phyloP scores from a whole-genome alignment of 1,284 basidiomycete genomes.

The Earliella scabrosa region DNA sequence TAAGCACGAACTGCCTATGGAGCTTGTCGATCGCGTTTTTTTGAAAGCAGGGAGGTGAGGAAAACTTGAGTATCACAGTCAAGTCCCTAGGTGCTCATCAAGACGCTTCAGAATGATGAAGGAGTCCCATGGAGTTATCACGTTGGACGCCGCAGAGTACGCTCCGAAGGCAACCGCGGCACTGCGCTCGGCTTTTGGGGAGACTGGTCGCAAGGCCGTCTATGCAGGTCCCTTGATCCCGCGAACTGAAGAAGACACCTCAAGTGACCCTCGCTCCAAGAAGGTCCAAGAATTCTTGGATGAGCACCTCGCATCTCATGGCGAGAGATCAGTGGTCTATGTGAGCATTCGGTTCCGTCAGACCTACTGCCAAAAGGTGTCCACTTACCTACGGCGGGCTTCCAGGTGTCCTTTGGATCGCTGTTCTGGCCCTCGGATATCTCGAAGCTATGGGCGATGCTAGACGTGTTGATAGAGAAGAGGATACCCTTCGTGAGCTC shows the following conservation, averaged over 20 bases:
- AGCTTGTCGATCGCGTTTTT: background rate
- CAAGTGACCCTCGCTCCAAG: background rate
- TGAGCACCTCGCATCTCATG: constrained; percentile 11
- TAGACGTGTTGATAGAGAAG: constrained; percentile 20
- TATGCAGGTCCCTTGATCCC: constrained; percentile 22
- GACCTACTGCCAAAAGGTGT: no score
- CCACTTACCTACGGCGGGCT: no score
- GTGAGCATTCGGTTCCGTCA: constrained; percentile 11
- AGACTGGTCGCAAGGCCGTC: constrained; percentile 11
- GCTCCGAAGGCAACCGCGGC: constrained; percentile 12
- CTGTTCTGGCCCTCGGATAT: constrained; percentile 20
- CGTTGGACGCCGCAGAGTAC: constrained; percentile 21
- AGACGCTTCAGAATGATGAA: constrained; percentile 6
- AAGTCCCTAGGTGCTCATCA: no score
- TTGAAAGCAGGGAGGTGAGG: constrained; percentile 8
- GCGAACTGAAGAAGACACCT: background rate
- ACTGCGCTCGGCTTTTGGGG: constrained; percentile 12
- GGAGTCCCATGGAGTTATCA: constrained; percentile 20
- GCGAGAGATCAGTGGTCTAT: constrained; percentile 25
- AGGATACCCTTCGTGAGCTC: constrained; percentile 22
- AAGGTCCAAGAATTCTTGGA: constrained; percentile 24
- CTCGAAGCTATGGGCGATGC: constrained; percentile 15
- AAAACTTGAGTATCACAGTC: no score
- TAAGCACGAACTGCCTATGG: no score
- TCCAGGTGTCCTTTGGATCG: constrained; percentile 24